Base-by-base conservation (phyloP, 345 rosid genomes). In the Erysimum cheiranthoides region DNA sequence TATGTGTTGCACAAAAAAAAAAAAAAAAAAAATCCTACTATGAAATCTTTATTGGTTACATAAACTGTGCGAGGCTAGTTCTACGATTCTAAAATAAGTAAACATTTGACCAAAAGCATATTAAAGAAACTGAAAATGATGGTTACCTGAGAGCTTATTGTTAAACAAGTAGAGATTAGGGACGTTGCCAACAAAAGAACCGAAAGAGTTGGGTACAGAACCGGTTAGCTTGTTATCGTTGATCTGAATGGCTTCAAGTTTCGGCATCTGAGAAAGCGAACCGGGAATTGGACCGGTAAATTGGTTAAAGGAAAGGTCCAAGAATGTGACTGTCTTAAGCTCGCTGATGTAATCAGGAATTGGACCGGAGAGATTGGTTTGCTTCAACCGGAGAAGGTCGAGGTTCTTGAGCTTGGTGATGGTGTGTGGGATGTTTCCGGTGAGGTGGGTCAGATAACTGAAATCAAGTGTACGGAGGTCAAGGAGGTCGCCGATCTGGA, bases 231-330 rank as follows among this genome's bases (percentile, higher is more conserved):
- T 78, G 81, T 90, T 93, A 72, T 93, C 77, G 36, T 88, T 89
- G 71, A 90, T 68, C 49, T 81, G 88, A 30, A 90, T 76, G 70
- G 85, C 84, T 5, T 0, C 40, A 17, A 90, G 89, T 61, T 84
- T 84, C 13, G 82, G 91, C 78, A 89, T 69, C 81, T 53, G 46
- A 30, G 90, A 82, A 21, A 90, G 84, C 1, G 85, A 84, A 58
- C 84, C 60, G 1, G 91, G 96, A 60, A 87, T 83, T 1, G 86
- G 61, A 9, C 98, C 89, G n/a, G 89, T 79, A 27, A 93, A 85
- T 7, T 61, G 73, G 81, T 93, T 89, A 39, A 84, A 90, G 17
- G 96, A 73, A 34, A 93, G 83, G 70, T 87, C 88, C 76, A 87
- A 66, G 79, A 78, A 82, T 13, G 80, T 79, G 1, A 93, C 57